Conservation (phyloP, 2,329 filamentous ascomycete genomes). For the Aspergillus pseudoterreus region DNA sequence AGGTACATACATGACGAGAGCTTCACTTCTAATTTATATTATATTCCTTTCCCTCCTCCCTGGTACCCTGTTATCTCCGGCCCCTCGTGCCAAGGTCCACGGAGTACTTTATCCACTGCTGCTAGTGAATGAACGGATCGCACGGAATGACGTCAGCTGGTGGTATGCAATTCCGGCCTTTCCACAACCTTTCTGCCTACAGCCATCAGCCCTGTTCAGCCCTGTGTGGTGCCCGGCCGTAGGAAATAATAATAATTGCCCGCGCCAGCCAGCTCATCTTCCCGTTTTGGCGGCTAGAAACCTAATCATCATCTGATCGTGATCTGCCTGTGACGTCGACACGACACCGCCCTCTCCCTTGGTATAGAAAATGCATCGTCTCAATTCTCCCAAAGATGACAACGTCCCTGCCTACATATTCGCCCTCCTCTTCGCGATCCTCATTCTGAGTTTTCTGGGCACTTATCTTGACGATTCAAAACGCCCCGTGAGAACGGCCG, state of each 20-base stretch:
- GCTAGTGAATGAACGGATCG: not conserved
- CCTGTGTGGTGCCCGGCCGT: not conserved
- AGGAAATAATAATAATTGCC: conserved; percentile 1
- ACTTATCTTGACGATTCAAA: conserved; percentile 16
- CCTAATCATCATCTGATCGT: no score
- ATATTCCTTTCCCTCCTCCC: not conserved
- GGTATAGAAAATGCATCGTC: conserved; percentile 18
- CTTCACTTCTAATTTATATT: no score
- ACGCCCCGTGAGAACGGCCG: conserved; percentile 6
- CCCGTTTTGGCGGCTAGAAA: no score
- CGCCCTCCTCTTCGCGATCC: conserved; percentile 23
- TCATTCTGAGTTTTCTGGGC: conserved; percentile 24
- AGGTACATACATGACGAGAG: no score
- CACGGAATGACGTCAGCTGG: conserved; percentile 18
- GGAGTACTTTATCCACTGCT: no score
- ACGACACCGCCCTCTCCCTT: not conserved
- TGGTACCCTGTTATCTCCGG: not conserved
- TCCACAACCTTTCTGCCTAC: not conserved
- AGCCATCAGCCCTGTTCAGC: not conserved
- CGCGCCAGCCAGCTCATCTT: not conserved
- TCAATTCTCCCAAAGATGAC: conserved; percentile 22
- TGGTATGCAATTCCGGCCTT: not conserved
- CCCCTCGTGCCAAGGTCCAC: not conserved
- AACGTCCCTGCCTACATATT: conserved; percentile 25
- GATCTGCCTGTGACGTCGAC: conserved; percentile 20